A percentile compares a stretch with the other conserved stretches of the same genome.
phyloP scores from a whole-genome alignment of 116 monocot genomes.

The Dioscorea cayenensis region DNA sequence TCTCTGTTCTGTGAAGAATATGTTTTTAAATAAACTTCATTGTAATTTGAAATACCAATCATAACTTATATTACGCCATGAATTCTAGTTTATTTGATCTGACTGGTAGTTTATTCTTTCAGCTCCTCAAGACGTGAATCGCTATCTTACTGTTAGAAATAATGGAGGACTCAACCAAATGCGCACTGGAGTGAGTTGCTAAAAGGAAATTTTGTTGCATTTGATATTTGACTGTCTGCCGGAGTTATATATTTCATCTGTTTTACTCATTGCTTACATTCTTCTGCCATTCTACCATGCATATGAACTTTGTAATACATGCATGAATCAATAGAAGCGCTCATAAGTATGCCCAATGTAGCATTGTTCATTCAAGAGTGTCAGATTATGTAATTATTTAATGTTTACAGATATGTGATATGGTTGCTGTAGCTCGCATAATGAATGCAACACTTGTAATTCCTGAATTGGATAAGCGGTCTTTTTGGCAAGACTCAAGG shows the following conservation, averaged over 20 bases:
- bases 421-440: constrained; percentile 91
- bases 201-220: no score
- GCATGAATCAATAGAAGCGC: neutral
- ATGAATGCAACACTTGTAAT: constrained; percentile 94
- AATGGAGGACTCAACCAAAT: constrained; percentile 99
- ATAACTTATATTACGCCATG: no score
- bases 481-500: constrained; percentile 97
- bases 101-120: constrained; percentile 11
- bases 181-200: constrained; percentile 86
- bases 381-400: neutral
- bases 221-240: no score
- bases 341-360: neutral
- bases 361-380: neutral
- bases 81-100: neutral
- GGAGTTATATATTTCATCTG: neutral
- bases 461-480: constrained; percentile 79
- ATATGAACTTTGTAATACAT: no score
- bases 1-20: no score
- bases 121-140: constrained; percentile 43
- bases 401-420: constrained; percentile 72
- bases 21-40: no score
- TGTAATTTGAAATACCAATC: no score
- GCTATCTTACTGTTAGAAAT: constrained; percentile 78
- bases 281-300: neutral
- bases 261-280: neutral